phyloP scores from a whole-genome alignment of 2,329 filamentous ascomycete species.

The Nemania sp. region DNA sequence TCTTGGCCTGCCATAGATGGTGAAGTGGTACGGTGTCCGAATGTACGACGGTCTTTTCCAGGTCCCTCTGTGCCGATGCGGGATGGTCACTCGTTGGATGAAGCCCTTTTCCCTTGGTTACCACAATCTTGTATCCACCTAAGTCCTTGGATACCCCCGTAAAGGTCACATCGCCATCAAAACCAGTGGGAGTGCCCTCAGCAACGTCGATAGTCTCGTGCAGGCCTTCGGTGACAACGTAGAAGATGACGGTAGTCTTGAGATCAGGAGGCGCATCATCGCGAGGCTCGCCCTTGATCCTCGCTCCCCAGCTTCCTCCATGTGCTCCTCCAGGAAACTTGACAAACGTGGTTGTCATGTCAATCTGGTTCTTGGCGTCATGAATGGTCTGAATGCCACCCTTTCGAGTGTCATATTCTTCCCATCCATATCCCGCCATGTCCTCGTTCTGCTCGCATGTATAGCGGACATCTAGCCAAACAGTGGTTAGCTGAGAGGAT shows the following conservation, averaged over 20 bases:
- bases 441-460: conserved; percentile 95
- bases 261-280: conserved; percentile 68
- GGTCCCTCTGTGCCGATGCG: conserved; percentile 68
- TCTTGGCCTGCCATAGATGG: conserved; percentile 83
- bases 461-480: conserved; percentile 74
- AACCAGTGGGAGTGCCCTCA: conserved; percentile 54
- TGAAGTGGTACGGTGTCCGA: conserved; percentile 70
- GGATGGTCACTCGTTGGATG: conserved; percentile 68
- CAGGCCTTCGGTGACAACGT: conserved; percentile 77
- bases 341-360: conserved; percentile 91
- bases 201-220: conserved; percentile 66
- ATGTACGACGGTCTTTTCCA: conserved; percentile 76
- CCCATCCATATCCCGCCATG: conserved; percentile 96
- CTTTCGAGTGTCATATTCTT: conserved; percentile 88
- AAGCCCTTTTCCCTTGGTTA: conserved; percentile 71
- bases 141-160: conserved; percentile 72
- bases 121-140: conserved; percentile 77
- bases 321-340: conserved; percentile 85
- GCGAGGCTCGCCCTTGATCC: conserved; percentile 80
- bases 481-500: conserved; percentile 2
- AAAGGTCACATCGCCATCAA: conserved; percentile 67
- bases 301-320: conserved; percentile 89
- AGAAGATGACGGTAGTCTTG: conserved; percentile 81
- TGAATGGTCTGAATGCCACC: conserved; percentile 91
- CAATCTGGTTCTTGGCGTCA: conserved; percentile 83